phyloP scores from a whole-genome alignment of 495 filamentous ascomycete genomes.

The Lindgomyces ingoldianus region DNA sequence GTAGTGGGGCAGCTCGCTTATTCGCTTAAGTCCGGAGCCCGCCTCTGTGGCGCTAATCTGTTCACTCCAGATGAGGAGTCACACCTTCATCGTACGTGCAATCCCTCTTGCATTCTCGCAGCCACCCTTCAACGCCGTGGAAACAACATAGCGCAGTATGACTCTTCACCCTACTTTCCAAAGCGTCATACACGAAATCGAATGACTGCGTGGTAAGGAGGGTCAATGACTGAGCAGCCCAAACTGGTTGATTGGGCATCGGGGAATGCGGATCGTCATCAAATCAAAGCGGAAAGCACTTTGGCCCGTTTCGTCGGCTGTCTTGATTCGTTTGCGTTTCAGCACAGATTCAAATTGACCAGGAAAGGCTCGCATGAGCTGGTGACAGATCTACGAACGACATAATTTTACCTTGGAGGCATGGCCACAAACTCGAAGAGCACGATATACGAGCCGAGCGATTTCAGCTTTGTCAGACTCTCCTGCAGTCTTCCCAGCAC shows the following conservation, averaged over 20 bases:
- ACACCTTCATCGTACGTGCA: background rate
- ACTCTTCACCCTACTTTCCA: background rate
- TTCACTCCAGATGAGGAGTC: background rate
- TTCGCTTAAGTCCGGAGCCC: background rate
- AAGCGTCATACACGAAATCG: too few relatives aligned
- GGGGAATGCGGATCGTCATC: background rate
- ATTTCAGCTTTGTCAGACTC: background rate
- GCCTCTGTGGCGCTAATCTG: background rate
- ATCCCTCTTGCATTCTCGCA: background rate
- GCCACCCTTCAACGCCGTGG: background rate
- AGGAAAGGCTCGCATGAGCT: background rate
- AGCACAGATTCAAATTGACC: background rate
- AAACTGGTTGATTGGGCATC: background rate
- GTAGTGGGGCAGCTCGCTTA: constrained; percentile 16
- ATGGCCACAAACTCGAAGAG: too few relatives aligned
- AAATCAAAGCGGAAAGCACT: background rate
- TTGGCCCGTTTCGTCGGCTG: background rate
- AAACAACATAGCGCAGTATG: background rate
- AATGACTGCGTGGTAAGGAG: too few relatives aligned
- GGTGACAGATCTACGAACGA: background rate
- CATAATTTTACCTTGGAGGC: too few relatives aligned
- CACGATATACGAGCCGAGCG: too few relatives aligned
- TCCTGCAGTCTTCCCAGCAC: background rate
- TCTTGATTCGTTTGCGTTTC: background rate
- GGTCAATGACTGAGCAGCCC: background rate